A percentile compares a stretch with the other conserved stretches of the same genome.
phyloP scores from a whole-genome alignment of 192 early-diverging fungal genomes.

The Jimgerdemannia flammicorona region DNA sequence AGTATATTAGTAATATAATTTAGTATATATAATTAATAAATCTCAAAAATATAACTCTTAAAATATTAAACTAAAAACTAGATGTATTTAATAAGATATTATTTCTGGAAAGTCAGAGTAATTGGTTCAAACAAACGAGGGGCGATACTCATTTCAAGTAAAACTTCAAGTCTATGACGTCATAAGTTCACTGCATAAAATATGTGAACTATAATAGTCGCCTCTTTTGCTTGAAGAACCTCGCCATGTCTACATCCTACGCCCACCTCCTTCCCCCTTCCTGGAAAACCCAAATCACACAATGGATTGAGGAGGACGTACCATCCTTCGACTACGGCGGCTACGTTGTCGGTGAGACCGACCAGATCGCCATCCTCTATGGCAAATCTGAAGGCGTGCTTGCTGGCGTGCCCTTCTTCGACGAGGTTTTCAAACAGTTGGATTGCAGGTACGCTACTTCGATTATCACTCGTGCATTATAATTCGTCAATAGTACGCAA shows the following conservation, averaged over 20 bases:
- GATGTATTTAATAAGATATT: no score
- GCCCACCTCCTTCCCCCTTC: conserved; percentile 73
- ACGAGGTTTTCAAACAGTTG: conserved; percentile 90
- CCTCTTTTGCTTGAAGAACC: conserved; percentile 9
- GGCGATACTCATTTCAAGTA: no score
- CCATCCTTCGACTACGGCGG: conserved; percentile 98
- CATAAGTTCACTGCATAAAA: no score
- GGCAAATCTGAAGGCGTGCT: conserved; percentile 88
- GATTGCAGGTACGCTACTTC: conserved; percentile 68
- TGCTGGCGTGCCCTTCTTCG: conserved; percentile 93
- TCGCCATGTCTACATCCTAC: conserved; percentile 24
- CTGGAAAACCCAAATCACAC: conserved; percentile 69
- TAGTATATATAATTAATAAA: no score
- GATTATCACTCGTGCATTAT: conserved; percentile 1
- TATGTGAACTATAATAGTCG: neutral
- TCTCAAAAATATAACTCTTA: no score
- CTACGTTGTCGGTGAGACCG: conserved; percentile 89
- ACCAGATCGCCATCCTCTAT: conserved; percentile 77
- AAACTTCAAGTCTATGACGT: no score
- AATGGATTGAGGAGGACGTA: conserved; percentile 92
- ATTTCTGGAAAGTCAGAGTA: no score
- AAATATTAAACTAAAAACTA: no score
- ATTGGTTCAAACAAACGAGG: no score
- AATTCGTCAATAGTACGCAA: neutral
- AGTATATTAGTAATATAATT: no score